Percentiles rank a stretch among this genome's conserved stretches.
phyloP scores from a whole-genome alignment of 2,329 filamentous ascomycete species.

The Aureobasidium sp. region DNA sequence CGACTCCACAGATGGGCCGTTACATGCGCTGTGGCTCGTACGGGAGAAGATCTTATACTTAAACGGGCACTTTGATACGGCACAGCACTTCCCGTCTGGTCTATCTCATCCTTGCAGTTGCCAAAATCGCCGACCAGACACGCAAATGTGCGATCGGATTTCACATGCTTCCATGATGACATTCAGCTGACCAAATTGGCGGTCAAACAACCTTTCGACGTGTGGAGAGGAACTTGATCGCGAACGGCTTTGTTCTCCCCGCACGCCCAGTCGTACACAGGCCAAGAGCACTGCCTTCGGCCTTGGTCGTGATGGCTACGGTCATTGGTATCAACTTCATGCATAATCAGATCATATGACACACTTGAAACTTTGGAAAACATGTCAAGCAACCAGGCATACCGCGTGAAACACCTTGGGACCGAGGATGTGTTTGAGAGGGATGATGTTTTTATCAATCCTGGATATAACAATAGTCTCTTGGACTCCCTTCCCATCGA shows the following conservation, averaged over 20 bases:
- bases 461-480: neutral
- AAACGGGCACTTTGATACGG: conserved; percentile 3
- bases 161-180: neutral
- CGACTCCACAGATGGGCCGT: conserved; percentile 4
- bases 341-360: neutral
- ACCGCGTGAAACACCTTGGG: neutral
- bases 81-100: neutral
- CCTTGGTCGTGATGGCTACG: neutral
- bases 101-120: neutral
- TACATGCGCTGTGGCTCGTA: neutral
- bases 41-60: neutral
- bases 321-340: neutral
- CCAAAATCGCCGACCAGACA: conserved; percentile 7
- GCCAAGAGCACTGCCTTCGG: conserved; percentile 11
- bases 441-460: neutral
- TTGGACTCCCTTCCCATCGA: neutral
- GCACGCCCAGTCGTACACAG: neutral
- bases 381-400: neutral
- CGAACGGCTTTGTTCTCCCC: no score
- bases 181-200: conserved; percentile 3
- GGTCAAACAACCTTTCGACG: neutral
- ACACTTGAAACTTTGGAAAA: neutral
- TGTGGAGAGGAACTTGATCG: neutral
- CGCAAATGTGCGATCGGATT: neutral
- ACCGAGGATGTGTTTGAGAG: neutral